These are phyloP conservation scores for Physcomitrium patens DNA, from an alignment of 225 moss, liverwort and hornwort genomes.

Conservation along the genomic window DNA sequence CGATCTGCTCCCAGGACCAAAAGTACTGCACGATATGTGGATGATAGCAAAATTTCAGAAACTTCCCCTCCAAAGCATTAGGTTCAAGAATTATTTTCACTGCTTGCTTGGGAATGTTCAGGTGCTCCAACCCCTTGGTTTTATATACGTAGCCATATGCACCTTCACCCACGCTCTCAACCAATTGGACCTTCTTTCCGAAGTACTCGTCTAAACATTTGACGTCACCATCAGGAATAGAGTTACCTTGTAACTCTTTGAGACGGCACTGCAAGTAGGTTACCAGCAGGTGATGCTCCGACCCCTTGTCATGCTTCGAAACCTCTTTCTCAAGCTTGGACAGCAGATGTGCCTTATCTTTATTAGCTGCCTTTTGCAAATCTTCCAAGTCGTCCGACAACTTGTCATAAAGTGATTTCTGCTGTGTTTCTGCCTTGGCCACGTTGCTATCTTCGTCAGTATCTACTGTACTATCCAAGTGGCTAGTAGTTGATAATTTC, in stretches of 20 bases:
- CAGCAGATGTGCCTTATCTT: not conserved
- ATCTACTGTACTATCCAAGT: not conserved
- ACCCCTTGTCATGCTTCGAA: not conserved
- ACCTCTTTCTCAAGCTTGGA: constrained; percentile 6
- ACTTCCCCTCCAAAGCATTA: not conserved
- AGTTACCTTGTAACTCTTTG: not conserved
- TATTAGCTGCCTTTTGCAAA: not conserved
- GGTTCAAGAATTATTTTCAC: not conserved
- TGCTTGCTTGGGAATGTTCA: no score
- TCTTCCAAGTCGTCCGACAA: not conserved
- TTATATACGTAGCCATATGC: not conserved
- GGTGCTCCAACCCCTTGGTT: not conserved
- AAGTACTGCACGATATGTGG: constrained; percentile 25
- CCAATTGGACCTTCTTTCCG: not conserved
- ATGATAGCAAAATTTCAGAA: constrained; percentile 24
- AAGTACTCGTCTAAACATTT: constrained; percentile 11
- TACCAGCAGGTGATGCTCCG: not conserved
- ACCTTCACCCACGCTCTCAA: not conserved
- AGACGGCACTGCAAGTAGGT: constrained; percentile 15
- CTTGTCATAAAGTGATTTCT: constrained; percentile 6
- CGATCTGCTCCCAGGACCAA: constrained; percentile 24
- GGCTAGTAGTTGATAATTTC: not conserved
- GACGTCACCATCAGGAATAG: not conserved
- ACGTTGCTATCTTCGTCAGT: not conserved
- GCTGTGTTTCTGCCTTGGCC: constrained; percentile 2